Evolutionary conservation across 345 rosid genomes (phyloP).

Genomic region (Luvunga scandens): DNA sequence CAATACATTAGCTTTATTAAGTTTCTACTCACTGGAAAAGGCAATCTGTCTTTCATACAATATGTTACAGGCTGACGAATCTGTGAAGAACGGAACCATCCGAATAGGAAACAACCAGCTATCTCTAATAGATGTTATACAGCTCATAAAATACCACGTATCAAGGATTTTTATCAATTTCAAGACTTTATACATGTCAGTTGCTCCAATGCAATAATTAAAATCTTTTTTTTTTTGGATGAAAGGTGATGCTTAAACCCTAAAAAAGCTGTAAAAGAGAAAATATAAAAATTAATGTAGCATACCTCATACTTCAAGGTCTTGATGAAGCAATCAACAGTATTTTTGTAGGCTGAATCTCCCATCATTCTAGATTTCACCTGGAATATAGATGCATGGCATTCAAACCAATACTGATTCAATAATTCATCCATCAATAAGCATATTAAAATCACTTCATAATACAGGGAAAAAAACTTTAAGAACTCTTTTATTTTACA

Average conservation of each 20-base stretch:
- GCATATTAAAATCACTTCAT: background rate
- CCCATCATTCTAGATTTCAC: constrained; percentile 99
- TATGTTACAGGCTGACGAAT: background rate
- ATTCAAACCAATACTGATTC: constrained; percentile 1
- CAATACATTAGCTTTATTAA: constrained; percentile 5
- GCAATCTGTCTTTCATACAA: background rate
- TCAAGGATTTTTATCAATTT: background rate
- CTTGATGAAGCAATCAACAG: constrained; percentile 85
- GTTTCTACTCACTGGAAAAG: background rate
- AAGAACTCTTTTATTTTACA: background rate
- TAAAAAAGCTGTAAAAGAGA: background rate
- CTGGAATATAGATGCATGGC: constrained; percentile 39
- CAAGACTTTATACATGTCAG: background rate
- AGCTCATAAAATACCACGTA: background rate
- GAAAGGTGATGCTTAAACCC: no score
- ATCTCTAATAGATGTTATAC: background rate
- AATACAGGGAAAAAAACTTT: background rate
- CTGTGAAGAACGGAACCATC: background rate
- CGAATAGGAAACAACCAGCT: background rate
- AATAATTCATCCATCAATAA: background rate
- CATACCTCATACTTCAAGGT: constrained; percentile 84
- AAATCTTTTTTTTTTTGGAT: background rate
- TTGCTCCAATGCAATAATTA: background rate
- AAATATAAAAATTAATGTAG: background rate
- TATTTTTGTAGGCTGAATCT: constrained; percentile 81